Percentiles rank a stretch among this genome's conserved stretches.
Evolutionary conservation across 1,284 basidiomycete genomes (phyloP).

Genomic region (Apiotrichum porosum): DNA sequence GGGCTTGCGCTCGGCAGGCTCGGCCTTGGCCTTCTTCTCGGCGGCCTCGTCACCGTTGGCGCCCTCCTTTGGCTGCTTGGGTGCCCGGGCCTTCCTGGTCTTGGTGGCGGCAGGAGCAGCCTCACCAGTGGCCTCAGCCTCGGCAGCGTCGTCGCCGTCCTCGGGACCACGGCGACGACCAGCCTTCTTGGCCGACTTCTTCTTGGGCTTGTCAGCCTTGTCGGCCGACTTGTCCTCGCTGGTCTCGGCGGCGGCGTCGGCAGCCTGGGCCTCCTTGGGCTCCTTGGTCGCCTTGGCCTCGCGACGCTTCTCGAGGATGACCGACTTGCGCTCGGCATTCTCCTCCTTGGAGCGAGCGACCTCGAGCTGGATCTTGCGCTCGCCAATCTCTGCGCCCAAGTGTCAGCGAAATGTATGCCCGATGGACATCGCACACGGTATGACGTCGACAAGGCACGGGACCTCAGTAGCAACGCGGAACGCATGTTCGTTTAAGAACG

Average conservation of each 20-base stretch:
- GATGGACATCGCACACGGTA: neutral
- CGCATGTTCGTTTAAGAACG: neutral
- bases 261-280: slow-evolving; percentile 41
- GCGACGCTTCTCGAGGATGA: slow-evolving; percentile 25
- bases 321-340: slow-evolving; percentile 56
- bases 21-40: slow-evolving; percentile 26
- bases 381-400: slow-evolving; percentile 63
- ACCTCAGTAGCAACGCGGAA: too few relatives aligned
- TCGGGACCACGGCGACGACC: slow-evolving; percentile 42
- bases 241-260: slow-evolving; percentile 42
- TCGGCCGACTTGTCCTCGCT: slow-evolving; percentile 10
- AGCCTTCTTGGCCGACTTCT: slow-evolving; percentile 28
- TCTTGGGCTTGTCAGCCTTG: slow-evolving; percentile 29
- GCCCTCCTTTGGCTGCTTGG: slow-evolving; percentile 27
- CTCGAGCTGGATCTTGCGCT: slow-evolving; percentile 79
- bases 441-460: neutral
- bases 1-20: slow-evolving; percentile 43
- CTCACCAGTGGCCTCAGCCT: slow-evolving; percentile 21
- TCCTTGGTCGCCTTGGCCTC: slow-evolving; percentile 26
- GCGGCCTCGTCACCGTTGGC: slow-evolving; percentile 31
- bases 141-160: slow-evolving; percentile 33
- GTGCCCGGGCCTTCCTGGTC: slow-evolving; percentile 25
- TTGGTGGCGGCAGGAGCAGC: slow-evolving; percentile 17
- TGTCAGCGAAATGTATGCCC: neutral
- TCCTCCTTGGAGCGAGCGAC: slow-evolving; percentile 85